Evolutionary conservation across 495 filamentous ascomycete genomes (phyloP), one percentile per base, ranked within the genome.

Genomic region (Poronia punctata): DNA sequence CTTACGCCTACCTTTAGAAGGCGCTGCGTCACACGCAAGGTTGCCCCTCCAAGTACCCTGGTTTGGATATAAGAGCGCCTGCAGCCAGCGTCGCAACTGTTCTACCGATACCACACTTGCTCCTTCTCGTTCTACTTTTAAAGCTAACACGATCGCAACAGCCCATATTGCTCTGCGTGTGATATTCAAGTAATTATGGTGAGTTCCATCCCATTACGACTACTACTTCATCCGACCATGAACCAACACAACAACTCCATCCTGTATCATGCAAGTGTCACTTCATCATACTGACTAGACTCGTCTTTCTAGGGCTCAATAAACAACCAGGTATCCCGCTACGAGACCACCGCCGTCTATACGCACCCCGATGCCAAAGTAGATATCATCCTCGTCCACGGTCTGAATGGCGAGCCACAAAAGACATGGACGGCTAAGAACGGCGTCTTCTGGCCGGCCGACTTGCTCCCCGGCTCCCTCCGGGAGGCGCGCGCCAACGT

Each of bases 331-430:
- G 74, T 86, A 54, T 76, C 73, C 54, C 75, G 76, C 17, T 83
- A 75, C 61, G 84, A 84, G 62, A 62, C 86, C 51, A 79, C 79
- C 12, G 71, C 81, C 48, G 72, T 88, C 37, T 86, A 82, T 56
- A 54, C 60, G 31, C 76, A 80, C 26, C 74, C 75, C 7, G 60
- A 70, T 32, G 75, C 73, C 15, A 71, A 70, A 49, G 77, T 77
- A 56, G 78, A 81, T 51, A 78, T 88, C 24, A 79, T 88, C 8
- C 75, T 88, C 32, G 84, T 94, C 27, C 87, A 94, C 56, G 87
- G 87, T 35, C 67, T 94, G 20, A 89, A 89, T 50, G 87, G 87
- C 15, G 71, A 86, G 38, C 84, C 86, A 1, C 63, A 79, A 18
- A 73, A 75, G 38, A 84, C 84, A 31, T 94, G 87, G 87, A 82